Base-by-base conservation (phyloP, 257 asterid genomes). In the Lavandula angustifolia region DNA sequence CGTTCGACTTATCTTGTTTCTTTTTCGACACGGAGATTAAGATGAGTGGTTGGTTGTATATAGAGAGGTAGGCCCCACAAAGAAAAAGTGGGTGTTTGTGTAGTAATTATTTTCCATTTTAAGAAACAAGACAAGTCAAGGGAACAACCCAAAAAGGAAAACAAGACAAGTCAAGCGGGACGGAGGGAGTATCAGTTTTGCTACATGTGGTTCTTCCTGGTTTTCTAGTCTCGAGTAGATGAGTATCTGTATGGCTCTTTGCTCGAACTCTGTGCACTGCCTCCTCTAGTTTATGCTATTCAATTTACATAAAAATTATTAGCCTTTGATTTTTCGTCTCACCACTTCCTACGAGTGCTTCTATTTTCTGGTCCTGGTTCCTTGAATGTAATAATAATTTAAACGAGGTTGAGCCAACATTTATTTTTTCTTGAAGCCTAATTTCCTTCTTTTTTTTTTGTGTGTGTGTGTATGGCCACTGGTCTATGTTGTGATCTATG, bases 311-410 rank as follows among this genome's bases (percentile, higher is more conserved):
- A 7, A 9, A 14, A 54, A 38, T 17, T 60, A 31, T 62, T 54
- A 18, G 55, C 61, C 59, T 46, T 42, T 31, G 52, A 27, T 18
- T 64, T 68, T 54, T 35, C 10, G 12, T 50, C 66, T 47, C 47
- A 43, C 57, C 32, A 34, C 54, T 35, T 47, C 38, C 64, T 46
- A 35, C 62, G n/a, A 16, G 38, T 58, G 73, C 47, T 59, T 13
- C 60, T 58, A 31, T 42, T 9, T 32, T 18, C 52, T 50, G 42
- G 55, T 43, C 53, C 31, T 49, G 34, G 9, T 62, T 47, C 55
- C 7, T 33, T 22, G n/a, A 17, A 56, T 27, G 4, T 22, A 18
- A 58, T 40, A 4, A 58, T 43, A 18, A 50, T 62, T 56, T 44
- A 18, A 42, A 34, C 42, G 52, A 43, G 34, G 46, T 17, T 55